Base-by-base conservation (phyloP, 805 yeast genomes). In the Maudiozyma bulderi region DNA sequence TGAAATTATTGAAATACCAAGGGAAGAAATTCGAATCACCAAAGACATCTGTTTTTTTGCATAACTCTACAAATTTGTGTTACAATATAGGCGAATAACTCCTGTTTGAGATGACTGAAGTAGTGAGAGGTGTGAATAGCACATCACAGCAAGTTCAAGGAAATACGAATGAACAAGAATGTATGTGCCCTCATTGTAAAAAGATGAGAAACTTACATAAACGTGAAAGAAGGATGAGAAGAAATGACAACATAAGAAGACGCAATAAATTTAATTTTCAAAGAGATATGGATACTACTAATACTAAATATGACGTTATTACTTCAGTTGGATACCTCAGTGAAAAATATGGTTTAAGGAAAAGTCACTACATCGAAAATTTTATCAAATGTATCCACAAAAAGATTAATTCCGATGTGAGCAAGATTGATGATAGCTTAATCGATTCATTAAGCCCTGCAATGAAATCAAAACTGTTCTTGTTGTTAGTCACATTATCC, bases 381-480 rank as follows among this genome's bases (percentile, higher is more conserved):
- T 64, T 62, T 39, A 59, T 65, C 26, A 54, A 55, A 37, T 65
- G 68, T 46, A 62, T 64, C 41, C 67, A 64, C 47, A 55, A 53
- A 28, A 62, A 61, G 45, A 59, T 64, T 30, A 59, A 59, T 45
- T 40, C 50, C 3, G 69, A 65, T 45, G 65, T 64, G 4, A 53
- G 54, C 28, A 57, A 50, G 34, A 61, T 64, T 26, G 50, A 47
- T 33, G 65, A 63, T 28, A 47, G 51, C 5, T 58, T 54, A 31
- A 52, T 57, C 8, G 55, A 55, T 3, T 48, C 52, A 10, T 47
- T 62, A 37, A 56, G 47, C 34, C 64, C 66, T 1, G 59, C 63
- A 67, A 56, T 57, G 10, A 66, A 61, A 49, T 52, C 60, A 9
- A 66, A 60, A 48, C 53, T 59, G 14, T 66, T 62, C 44, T 52